Conservation (phyloP, 768 basidiomycete species). For the Suillus subluteus region DNA sequence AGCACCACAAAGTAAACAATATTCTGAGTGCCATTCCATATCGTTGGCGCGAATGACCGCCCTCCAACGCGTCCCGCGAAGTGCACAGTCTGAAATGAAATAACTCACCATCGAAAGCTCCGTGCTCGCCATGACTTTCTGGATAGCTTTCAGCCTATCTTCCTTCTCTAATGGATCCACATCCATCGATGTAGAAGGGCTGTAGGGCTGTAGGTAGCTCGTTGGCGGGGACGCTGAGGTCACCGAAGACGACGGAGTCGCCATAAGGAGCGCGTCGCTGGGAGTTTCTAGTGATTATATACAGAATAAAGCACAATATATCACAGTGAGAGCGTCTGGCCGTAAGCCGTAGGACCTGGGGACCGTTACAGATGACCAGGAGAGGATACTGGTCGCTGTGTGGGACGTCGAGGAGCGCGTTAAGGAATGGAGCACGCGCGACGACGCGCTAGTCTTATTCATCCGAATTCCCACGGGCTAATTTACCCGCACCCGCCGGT, state of each 20-base stretch:
- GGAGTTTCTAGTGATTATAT: slow-evolving; percentile 18
- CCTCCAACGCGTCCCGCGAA: slow-evolving; percentile 52
- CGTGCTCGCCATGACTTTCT: slow-evolving; percentile 78
- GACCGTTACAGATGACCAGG: slow-evolving; percentile 37
- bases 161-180: slow-evolving; percentile 52
- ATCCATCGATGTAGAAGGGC: slow-evolving; percentile 45
- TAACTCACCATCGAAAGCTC: slow-evolving; percentile 78
- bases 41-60: slow-evolving; percentile 27
- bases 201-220: slow-evolving; percentile 55
- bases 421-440: slow-evolving; percentile 39
- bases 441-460: slow-evolving; percentile 42
- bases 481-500: slow-evolving; percentile 25
- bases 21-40: slow-evolving; percentile 10
- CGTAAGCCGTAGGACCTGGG: slow-evolving; percentile 21
- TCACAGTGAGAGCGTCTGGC: slow-evolving; percentile 16
- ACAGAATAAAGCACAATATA: slow-evolving; percentile 22
- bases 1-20: slow-evolving; percentile 10
- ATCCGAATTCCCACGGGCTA: slow-evolving; percentile 37
- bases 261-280: slow-evolving; percentile 55
- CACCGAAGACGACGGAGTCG: slow-evolving; percentile 79
- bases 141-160: slow-evolving; percentile 65
- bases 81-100: slow-evolving; percentile 27
- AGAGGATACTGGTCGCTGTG: slow-evolving; percentile 41
- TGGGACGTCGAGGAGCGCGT: slow-evolving; percentile 41
- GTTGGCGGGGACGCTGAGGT: slow-evolving; percentile 83